A percentile compares a stretch with the other conserved stretches of the same genome.
Evolutionary conservation across 73 alveolate species (phyloP).

Genomic region (Paramecium sexaurelia): DNA sequence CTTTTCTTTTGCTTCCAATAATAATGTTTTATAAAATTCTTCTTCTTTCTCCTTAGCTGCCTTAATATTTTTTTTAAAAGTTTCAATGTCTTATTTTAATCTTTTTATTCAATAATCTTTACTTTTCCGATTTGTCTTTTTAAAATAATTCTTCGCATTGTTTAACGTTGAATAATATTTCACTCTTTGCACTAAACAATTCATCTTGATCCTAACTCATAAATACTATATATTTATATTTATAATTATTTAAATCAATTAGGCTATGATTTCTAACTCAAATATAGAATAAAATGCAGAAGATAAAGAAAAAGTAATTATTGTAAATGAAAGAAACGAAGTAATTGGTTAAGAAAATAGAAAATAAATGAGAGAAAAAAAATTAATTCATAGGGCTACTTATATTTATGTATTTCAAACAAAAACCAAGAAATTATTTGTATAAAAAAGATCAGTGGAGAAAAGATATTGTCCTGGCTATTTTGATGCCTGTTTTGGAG

Average conservation of each 20-base stretch:
- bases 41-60: background rate
- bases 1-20: background rate
- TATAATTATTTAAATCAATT: background rate
- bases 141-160: constrained; percentile 36
- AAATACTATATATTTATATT: background rate
- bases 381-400: constrained; percentile 87
- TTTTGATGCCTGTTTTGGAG: constrained; percentile 83
- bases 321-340: background rate
- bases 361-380: constrained; percentile 76
- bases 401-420: constrained; percentile 74
- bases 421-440: constrained; percentile 73
- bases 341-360: constrained; percentile 68
- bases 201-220: background rate
- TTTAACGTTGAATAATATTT: constrained; percentile 28
- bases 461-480: constrained; percentile 92
- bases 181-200: constrained; percentile 26
- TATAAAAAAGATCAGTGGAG: constrained; percentile 75
- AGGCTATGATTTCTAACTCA: background rate
- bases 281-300: background rate
- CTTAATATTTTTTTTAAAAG: background rate
- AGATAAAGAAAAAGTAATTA: background rate
- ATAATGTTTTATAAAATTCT: background rate
- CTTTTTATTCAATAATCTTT: background rate
- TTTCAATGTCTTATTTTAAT: constrained; percentile 4
- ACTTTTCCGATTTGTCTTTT: constrained; percentile 50